phyloP scores from a whole-genome alignment of 257 asterid species.

The Scutellaria minor region DNA sequence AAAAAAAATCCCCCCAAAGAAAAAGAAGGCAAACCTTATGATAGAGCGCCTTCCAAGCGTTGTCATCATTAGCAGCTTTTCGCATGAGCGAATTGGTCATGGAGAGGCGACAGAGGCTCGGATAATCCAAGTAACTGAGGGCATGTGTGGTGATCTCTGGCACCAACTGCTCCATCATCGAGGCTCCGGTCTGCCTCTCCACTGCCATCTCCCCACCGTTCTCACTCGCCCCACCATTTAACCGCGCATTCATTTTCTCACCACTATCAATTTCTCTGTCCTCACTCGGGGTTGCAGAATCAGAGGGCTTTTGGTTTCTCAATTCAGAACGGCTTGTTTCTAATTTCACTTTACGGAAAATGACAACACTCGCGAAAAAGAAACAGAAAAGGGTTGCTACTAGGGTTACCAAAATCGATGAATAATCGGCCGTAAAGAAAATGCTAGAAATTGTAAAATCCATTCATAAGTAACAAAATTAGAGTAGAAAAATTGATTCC shows the following conservation, averaged over 20 bases:
- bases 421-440: constrained; percentile 41
- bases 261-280: constrained; percentile 31
- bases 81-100: constrained; percentile 98
- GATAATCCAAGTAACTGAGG: constrained; percentile 90
- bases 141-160: constrained; percentile 99
- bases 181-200: constrained; percentile 81
- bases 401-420: constrained; percentile 49
- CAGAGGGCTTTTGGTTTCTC: constrained; percentile 27
- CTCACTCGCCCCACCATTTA: constrained; percentile 41
- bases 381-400: constrained; percentile 55
- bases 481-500: constrained; percentile 27
- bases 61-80: constrained; percentile 95
- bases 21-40: constrained; percentile 61
- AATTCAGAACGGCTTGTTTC: constrained; percentile 31
- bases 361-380: constrained; percentile 46
- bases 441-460: constrained; percentile 47
- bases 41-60: constrained; percentile 94
- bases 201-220: constrained; percentile 50
- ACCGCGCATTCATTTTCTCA: constrained; percentile 43
- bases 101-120: constrained; percentile 91
- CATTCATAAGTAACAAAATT: constrained; percentile 68
- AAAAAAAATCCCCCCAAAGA: neutral
- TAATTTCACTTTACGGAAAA: constrained; percentile 39
- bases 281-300: constrained; percentile 38
- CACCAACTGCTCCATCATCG: constrained; percentile 99